Base-by-base conservation (phyloP, 2,329 filamentous ascomycete genomes). In the Tympanopsis confertula region DNA sequence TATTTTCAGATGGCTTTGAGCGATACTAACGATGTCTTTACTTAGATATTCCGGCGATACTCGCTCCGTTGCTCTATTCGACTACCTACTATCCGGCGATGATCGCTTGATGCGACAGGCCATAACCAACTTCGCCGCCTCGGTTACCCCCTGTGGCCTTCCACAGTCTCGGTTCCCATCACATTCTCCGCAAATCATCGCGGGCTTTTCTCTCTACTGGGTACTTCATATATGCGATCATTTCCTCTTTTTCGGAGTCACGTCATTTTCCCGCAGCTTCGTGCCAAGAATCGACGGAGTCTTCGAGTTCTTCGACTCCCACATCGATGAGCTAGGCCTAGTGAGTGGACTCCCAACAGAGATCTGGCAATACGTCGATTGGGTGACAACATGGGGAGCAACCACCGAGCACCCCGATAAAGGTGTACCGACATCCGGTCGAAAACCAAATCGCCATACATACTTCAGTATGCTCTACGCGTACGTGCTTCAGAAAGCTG, bases 401-500 rank as follows among this genome's bases (percentile, higher is more conserved):
- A 50, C 49, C 5, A 46, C 47, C 10, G 43, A 43, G 4, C 51
- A 57, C 39, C 53, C 49, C 0, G 54, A 58, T 20, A 58, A 58
- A 29, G 56, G 56, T 2, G 53, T 58, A 0, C 56, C 56, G 2
- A 53, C 49, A 0, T 53, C 56, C 0, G 55, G 53, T 5, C 42
- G 54, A 3, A 46, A 42, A 15, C 47, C 50, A 3, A 56, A 56
- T 28, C 26, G 47, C 3, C 54, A 57, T 32, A 58, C 56, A 2
- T 59, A 58, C 38, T 54, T 54, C 39, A 61, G 51, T 32, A 44
- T 58, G 43, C 41, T 61, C 0, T 60, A 57, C 35, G 51, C 51
- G 1, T 56, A 50, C 19, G 47, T 49, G 1, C 45, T 60, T 0
- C 45, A 48, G 7, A 42, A 51, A 29, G 49, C 47, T 2, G 54